These are phyloP conservation scores for Cyclotella kingstonii DNA, from an alignment of 108 stramenopile genomes.

Conservation along the genomic window DNA sequence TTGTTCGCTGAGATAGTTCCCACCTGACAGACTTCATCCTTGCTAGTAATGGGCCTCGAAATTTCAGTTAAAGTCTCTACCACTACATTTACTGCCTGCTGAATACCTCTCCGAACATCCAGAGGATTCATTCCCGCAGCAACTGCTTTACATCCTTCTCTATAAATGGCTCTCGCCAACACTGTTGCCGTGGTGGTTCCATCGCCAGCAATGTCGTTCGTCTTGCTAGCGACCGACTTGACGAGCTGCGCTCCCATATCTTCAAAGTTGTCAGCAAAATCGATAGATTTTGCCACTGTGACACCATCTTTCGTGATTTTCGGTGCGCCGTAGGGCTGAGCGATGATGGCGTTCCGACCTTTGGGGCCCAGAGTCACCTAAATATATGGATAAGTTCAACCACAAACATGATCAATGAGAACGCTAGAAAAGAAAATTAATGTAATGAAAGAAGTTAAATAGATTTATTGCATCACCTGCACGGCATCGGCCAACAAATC, in stretches of 20 bases:
- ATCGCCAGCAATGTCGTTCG: slow-evolving; percentile 99
- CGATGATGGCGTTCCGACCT: slow-evolving; percentile 99
- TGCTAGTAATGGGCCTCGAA: slow-evolving; percentile 91
- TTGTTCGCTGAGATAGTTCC: slow-evolving; percentile 99
- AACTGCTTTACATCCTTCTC: slow-evolving; percentile 99
- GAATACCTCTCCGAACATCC: slow-evolving; percentile 95
- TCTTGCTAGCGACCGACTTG: slow-evolving; percentile 95
- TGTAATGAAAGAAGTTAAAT: background rate
- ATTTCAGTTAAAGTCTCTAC: slow-evolving; percentile 85
- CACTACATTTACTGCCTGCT: slow-evolving; percentile 91
- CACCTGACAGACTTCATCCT: slow-evolving; percentile 97
- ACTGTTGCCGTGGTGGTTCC: slow-evolving; percentile 99
- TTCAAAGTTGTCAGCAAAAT: slow-evolving; percentile 98
- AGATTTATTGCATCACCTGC: slow-evolving; percentile 67
- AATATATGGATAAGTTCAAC: background rate
- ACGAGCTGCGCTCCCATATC: slow-evolving; percentile 98
- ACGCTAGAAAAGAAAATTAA: background rate
- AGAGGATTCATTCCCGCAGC: slow-evolving; percentile 99
- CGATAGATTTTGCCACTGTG: slow-evolving; percentile 99
- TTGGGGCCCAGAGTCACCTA: slow-evolving; percentile 99
- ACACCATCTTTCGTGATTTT: slow-evolving; percentile 99
- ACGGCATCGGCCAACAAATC: slow-evolving; percentile 97
- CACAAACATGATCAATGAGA: too few species aligned
- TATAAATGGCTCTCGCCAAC: slow-evolving; percentile 96
- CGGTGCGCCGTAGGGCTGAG: slow-evolving; percentile 98